These are phyloP conservation scores for Pyrenopolyporus hunteri DNA, from an alignment of 495 filamentous ascomycete species.

Conservation along the genomic window DNA sequence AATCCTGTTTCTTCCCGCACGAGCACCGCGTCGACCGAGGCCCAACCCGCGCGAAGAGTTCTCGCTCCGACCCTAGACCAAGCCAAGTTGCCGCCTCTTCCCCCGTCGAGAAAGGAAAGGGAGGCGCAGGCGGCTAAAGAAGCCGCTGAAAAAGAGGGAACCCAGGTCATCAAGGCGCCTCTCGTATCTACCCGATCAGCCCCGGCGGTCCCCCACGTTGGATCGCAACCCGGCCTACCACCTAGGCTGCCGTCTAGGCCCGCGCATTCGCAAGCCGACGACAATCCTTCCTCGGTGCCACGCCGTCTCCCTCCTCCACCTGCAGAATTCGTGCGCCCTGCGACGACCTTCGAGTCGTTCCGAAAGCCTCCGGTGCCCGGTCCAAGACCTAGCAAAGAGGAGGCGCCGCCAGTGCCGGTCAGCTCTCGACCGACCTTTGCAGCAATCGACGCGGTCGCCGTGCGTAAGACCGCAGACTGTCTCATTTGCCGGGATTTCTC, in stretches of 20 bases:
- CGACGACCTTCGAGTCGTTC: conserved; percentile 27
- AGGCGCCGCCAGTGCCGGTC: conserved; percentile 55
- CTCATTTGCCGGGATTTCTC: conserved; percentile 88
- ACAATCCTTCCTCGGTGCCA: conserved; percentile 31
- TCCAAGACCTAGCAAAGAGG: conserved; percentile 25
- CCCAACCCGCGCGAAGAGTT: conserved; percentile 44
- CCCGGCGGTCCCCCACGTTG: conserved; percentile 19
- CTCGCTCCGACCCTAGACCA: conserved; percentile 57
- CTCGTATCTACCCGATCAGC: conserved; percentile 33
- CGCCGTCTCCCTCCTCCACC: conserved; percentile 52
- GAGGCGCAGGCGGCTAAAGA: conserved; percentile 53
- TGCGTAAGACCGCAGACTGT: conserved; percentile 56
- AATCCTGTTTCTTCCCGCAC: conserved; percentile 42
- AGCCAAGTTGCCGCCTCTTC: conserved; percentile 57
- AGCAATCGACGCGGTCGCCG: conserved; percentile 50
- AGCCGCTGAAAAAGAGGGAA: conserved; percentile 39
- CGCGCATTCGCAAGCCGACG: conserved; percentile 21
- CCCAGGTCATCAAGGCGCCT: conserved; percentile 26
- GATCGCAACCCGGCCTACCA: conserved; percentile 47
- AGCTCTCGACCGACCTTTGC: conserved; percentile 50
- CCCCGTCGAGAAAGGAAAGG: conserved; percentile 50
- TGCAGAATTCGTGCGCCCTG: conserved; percentile 36
- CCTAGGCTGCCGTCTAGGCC: conserved; percentile 53
- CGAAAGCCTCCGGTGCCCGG: conserved; percentile 7
- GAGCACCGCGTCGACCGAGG: conserved; percentile 41